These are phyloP conservation scores for Pistacia vera DNA, from an alignment of 345 rosid genomes.

Conservation along the genomic window DNA sequence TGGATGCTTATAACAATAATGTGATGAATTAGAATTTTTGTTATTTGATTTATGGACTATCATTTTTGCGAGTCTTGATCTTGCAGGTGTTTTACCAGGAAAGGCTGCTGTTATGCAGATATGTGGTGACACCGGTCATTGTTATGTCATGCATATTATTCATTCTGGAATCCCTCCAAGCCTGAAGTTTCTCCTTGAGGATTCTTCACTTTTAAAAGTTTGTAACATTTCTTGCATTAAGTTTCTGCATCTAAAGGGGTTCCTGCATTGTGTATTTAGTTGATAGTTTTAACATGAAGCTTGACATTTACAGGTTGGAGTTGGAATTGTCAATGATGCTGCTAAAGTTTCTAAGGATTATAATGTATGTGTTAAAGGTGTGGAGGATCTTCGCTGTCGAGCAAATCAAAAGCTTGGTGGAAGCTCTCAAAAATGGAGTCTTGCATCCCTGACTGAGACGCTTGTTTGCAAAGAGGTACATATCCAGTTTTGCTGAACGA, in stretches of 20 bases:
- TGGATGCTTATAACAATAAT: neutral
- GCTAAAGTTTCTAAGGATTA: conserved; percentile 67
- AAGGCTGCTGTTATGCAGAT: conserved; percentile 82
- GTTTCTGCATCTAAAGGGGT: conserved; percentile 16
- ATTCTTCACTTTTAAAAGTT: conserved; percentile 62
- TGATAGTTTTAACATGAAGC: neutral
- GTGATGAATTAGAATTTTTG: neutral
- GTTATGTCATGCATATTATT: conserved; percentile 79
- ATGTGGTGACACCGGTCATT: conserved; percentile 54
- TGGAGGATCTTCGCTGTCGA: conserved; percentile 68
- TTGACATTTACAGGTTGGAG: conserved; percentile 60
- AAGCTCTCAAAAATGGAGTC: conserved; percentile 49
- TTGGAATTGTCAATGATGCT: conserved; percentile 65
- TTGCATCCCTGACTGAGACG: conserved; percentile 61
- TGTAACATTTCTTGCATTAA: conserved; percentile 15
- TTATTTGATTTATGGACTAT: neutral
- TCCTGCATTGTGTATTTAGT: neutral
- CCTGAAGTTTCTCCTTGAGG: conserved; percentile 68
- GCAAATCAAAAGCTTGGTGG: conserved; percentile 66
- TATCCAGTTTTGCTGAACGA: conserved; percentile 5
- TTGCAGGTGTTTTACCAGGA: conserved; percentile 61
- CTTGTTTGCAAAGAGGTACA: conserved; percentile 74
- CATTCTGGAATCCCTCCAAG: conserved; percentile 77
- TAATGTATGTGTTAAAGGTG: conserved; percentile 58
- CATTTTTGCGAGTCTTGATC: neutral